Percentiles rank a stretch among this genome's conserved stretches.
Evolutionary conservation across 345 rosid species (phyloP).

Genomic region (Jatropha curcas): DNA sequence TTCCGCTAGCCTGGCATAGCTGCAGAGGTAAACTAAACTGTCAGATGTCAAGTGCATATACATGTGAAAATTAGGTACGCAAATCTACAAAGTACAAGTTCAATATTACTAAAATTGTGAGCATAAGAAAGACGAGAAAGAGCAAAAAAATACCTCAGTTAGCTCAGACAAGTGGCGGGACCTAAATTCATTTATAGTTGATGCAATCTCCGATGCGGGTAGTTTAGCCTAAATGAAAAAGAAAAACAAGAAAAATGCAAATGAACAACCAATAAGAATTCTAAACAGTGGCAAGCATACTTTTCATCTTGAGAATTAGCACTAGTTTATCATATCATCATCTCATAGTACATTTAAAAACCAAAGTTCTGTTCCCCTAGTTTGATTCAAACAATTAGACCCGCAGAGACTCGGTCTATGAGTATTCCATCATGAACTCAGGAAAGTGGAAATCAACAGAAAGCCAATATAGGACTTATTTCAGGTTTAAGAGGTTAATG

Average conservation of each 20-base stretch:
- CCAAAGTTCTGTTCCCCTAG: not conserved
- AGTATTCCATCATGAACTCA: not conserved
- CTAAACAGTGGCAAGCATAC: not conserved
- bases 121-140: not conserved
- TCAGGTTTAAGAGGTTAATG: not conserved
- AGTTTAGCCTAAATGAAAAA: constrained; percentile 65
- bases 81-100: not conserved
- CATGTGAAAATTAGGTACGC: not conserved
- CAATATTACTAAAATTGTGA: not conserved
- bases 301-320: not conserved
- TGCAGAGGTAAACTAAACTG: constrained; percentile 33
- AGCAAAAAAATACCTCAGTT: constrained; percentile 59
- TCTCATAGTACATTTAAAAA: not conserved
- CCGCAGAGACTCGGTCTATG: not conserved
- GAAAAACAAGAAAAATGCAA: constrained; percentile 4
- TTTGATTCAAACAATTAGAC: constrained; percentile 4
- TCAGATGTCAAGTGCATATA: not conserved
- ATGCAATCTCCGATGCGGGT: constrained; percentile 83
- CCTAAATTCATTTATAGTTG: constrained; percentile 89
- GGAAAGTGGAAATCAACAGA: not conserved
- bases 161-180: constrained; percentile 93
- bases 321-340: not conserved
- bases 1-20: constrained; percentile 85
- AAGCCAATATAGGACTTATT: not conserved
- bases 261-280: not conserved